phyloP scores from a whole-genome alignment of 345 rosid genomes.

The Dovyalis caffra region DNA sequence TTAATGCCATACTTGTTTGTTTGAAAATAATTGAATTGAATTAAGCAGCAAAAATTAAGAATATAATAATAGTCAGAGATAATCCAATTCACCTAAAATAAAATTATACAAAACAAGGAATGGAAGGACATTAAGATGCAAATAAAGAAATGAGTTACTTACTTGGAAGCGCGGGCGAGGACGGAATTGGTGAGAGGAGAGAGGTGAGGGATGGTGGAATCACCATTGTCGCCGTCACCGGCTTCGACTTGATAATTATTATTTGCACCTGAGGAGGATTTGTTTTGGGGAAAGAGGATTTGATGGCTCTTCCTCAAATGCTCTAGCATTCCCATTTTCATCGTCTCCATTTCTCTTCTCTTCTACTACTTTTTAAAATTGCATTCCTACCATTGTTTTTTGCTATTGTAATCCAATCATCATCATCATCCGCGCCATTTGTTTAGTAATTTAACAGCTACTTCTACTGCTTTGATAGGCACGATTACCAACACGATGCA shows the following conservation, averaged over 20 bases:
- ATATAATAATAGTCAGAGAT: no score
- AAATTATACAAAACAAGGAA: no score
- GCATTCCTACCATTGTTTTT: no score
- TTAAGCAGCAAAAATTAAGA: no score
- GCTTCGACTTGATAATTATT: background rate
- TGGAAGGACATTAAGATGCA: background rate
- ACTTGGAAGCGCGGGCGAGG: constrained; percentile 85
- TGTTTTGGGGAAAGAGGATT: constrained; percentile 61
- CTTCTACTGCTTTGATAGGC: no score
- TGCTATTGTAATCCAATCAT: no score
- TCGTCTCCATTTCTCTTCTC: constrained; percentile 16
- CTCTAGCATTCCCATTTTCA: constrained; percentile 42
- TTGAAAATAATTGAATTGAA: no score
- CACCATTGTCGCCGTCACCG: constrained; percentile 26
- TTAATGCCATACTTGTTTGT: no score
- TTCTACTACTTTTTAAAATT: background rate
- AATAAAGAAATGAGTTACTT: constrained; percentile 6
- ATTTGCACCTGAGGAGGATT: constrained; percentile 22
- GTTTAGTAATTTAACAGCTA: no score
- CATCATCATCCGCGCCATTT: no score
- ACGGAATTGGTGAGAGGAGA: constrained; percentile 83
- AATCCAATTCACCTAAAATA: background rate
- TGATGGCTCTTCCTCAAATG: constrained; percentile 59
- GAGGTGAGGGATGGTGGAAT: constrained; percentile 59
- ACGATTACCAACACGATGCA: no score